Percentiles rank a stretch among this genome's conserved stretches.
These are phyloP conservation scores for Penicillium sp. DNA, from an alignment of 2,329 filamentous ascomycete species.

Conservation along the genomic window DNA sequence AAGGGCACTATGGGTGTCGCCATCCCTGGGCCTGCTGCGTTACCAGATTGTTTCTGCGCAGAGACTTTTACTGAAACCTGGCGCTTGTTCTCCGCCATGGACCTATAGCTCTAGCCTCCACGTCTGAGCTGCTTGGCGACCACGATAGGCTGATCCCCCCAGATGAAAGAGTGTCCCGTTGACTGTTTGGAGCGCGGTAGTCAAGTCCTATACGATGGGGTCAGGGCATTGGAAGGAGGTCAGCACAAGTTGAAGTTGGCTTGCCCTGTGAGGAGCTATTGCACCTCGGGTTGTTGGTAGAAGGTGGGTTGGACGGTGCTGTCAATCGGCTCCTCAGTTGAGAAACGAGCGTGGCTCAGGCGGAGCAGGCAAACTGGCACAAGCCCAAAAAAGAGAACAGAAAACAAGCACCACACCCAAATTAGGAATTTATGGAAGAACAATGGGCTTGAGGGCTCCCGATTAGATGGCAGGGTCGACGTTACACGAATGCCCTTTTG, in stretches of 20 bases:
- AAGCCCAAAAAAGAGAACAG: constrained; percentile 8
- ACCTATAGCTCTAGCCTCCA: constrained; percentile 4
- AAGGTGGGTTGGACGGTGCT: constrained; percentile 5
- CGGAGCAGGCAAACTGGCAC: constrained; percentile 3
- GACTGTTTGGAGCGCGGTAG: neutral
- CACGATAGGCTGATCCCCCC: neutral
- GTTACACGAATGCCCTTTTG: constrained; percentile 16
- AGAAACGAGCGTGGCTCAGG: constrained; percentile 8
- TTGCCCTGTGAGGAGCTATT: constrained; percentile 2
- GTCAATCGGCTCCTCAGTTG: constrained; percentile 3
- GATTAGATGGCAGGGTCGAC: constrained; percentile 16
- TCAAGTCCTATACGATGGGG: constrained; percentile 1
- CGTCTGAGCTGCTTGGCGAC: neutral
- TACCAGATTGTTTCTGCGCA: constrained; percentile 37
- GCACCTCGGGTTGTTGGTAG: constrained; percentile 1
- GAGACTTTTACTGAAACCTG: constrained; percentile 53
- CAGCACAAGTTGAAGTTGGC: neutral
- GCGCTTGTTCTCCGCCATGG: constrained; percentile 60
- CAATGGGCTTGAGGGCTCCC: constrained; percentile 2
- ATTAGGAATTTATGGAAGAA: constrained; percentile 8
- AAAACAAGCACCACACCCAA: constrained; percentile 9
- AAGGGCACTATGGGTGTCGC: constrained; percentile 49
- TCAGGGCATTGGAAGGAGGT: constrained; percentile 13
- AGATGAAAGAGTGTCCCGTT: neutral
- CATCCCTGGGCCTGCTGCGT: constrained; percentile 36